phyloP scores from a whole-genome alignment of 2,329 filamentous ascomycete genomes.

The Monosporascus cannonballus region DNA sequence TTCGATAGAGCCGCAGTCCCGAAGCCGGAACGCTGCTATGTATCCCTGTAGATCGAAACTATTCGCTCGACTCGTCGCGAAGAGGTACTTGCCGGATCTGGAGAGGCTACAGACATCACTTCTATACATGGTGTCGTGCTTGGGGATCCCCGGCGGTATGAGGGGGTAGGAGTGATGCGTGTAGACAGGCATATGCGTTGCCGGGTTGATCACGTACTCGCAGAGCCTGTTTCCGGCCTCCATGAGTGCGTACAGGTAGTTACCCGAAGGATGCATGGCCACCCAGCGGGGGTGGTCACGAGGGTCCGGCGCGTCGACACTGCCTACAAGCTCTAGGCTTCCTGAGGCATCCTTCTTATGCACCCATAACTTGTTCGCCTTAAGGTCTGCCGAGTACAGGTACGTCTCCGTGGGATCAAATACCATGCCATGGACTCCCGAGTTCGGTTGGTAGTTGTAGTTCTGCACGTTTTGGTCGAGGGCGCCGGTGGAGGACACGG shows the following conservation, averaged over 20 bases:
- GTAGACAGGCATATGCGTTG: conserved; percentile 69
- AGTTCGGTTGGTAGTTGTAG: conserved; percentile 63
- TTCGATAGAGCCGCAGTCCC: conserved; percentile 64
- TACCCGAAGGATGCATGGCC: conserved; percentile 70
- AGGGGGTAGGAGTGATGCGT: conserved; percentile 72
- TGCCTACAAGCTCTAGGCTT: conserved; percentile 62
- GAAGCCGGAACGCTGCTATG: conserved; percentile 71
- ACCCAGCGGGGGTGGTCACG: conserved; percentile 85
- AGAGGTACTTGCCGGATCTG: conserved; percentile 66
- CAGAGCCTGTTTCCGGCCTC: conserved; percentile 81
- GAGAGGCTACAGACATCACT: conserved; percentile 77
- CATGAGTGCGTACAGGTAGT: conserved; percentile 81
- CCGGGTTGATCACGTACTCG: conserved; percentile 73
- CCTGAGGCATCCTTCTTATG: conserved; percentile 64
- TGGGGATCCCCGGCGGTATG: conserved; percentile 64
- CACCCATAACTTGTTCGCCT: conserved; percentile 76
- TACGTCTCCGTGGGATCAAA: conserved; percentile 69
- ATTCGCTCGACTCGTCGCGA: conserved; percentile 79
- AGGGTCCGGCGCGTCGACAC: conserved; percentile 62
- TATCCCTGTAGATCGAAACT: conserved; percentile 72
- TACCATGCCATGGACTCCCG: conserved; percentile 77
- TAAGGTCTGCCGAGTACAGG: conserved; percentile 74
- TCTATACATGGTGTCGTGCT: conserved; percentile 61
- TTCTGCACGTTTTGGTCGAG: conserved; percentile 63
- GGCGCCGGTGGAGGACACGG: conserved; percentile 49